phyloP scores from a whole-genome alignment of 2,329 filamentous ascomycete species.

The Coniochaeta hoffmannii region DNA sequence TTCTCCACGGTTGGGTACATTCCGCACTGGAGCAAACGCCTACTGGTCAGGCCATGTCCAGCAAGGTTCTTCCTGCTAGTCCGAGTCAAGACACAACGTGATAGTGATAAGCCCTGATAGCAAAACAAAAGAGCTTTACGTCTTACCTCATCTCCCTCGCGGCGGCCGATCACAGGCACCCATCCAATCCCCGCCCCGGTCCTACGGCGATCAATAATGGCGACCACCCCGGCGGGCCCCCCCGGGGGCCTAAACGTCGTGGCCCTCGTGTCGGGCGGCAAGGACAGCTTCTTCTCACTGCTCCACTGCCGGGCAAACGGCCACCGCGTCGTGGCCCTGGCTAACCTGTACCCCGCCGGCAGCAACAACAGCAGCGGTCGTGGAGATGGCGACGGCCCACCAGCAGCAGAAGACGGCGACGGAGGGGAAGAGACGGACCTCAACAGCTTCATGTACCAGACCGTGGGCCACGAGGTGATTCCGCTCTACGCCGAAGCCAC shows the following conservation, averaged over 20 bases:
- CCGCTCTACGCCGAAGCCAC: conserved; percentile 78
- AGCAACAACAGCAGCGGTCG: too few relatives aligned
- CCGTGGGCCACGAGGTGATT: conserved; percentile 80
- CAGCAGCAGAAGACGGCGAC: not conserved
- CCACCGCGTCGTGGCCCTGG: conserved; percentile 78
- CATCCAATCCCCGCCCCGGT: too few relatives aligned
- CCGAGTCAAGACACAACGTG: not conserved
- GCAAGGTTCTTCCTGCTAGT: not conserved
- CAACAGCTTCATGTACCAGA: conserved; percentile 99
- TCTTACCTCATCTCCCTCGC: not conserved
- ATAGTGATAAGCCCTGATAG: too few relatives aligned
- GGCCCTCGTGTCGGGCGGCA: conserved; percentile 88
- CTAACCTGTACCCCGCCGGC: conserved; percentile 73
- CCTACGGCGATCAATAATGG: not conserved
- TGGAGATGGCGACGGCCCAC: too few relatives aligned
- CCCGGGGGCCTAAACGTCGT: conserved; percentile 62
- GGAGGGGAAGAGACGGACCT: conserved; percentile 52
- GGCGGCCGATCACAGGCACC: not conserved
- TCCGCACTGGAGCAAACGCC: not conserved
- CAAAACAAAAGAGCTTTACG: too few relatives aligned
- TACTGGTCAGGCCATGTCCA: not conserved
- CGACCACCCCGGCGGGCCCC: not conserved
- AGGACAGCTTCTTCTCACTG: conserved; percentile 92
- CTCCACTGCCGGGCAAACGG: conserved; percentile 84
- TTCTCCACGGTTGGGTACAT: too few relatives aligned